Evolutionary conservation across 2,329 filamentous ascomycete species (phyloP).

Genomic region (Fusarium ambrosium): DNA sequence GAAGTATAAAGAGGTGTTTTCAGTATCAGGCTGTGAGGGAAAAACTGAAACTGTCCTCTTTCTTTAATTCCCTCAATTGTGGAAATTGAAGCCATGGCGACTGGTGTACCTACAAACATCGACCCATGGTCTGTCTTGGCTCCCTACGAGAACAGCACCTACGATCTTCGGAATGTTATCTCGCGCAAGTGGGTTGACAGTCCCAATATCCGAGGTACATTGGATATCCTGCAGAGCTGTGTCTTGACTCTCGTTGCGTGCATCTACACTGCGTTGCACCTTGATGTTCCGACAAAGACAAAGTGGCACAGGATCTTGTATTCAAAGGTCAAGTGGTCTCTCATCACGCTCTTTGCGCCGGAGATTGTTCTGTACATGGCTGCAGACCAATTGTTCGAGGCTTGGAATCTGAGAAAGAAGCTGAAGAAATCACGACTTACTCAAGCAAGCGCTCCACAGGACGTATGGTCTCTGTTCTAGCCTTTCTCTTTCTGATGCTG

Average conservation of each 20-base stretch:
- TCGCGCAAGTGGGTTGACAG: not conserved
- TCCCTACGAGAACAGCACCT: not conserved
- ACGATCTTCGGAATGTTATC: not conserved
- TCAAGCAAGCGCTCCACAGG: not conserved
- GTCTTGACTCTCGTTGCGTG: slow-evolving; percentile 51
- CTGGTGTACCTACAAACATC: not conserved
- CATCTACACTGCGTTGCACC: slow-evolving; percentile 53
- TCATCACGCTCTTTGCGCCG: slow-evolving; percentile 49
- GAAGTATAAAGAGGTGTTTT: not conserved
- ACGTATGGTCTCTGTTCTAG: not conserved
- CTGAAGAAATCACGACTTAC: not conserved
- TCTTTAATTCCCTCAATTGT: not conserved
- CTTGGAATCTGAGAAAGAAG: slow-evolving; percentile 9
- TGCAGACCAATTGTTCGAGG: slow-evolving; percentile 33
- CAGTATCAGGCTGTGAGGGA: not conserved
- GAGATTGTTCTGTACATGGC: slow-evolving; percentile 49
- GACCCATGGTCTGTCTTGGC: not conserved
- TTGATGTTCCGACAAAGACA: slow-evolving; percentile 49
- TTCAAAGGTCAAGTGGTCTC: slow-evolving; percentile 48
- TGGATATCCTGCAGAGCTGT: slow-evolving; percentile 50
- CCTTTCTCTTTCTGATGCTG: not conserved
- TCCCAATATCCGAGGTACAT: not conserved
- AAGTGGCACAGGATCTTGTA: slow-evolving; percentile 16
- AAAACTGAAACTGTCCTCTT: not conserved
- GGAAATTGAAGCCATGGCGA: not conserved